A percentile compares a stretch with the other conserved stretches of the same genome.
Evolutionary conservation across 1,284 basidiomycete genomes (phyloP).

Genomic region (Irpex sp.): DNA sequence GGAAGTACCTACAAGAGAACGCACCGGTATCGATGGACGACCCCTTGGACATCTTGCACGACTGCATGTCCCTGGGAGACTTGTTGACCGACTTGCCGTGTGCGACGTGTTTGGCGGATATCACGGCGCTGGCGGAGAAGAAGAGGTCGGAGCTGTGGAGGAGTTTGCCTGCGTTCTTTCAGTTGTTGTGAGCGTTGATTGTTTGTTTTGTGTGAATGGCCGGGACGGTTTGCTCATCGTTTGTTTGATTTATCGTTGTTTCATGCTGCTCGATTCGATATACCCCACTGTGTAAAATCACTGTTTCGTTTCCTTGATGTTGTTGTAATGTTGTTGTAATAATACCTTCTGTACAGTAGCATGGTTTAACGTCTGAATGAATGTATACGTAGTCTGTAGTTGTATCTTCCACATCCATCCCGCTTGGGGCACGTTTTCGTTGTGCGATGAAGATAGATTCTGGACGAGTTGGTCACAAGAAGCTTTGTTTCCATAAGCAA

Average conservation of each 20-base stretch:
- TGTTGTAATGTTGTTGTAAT: neutral
- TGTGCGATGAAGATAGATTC: too few species aligned
- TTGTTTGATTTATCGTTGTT: neutral
- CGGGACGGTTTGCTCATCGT: neutral
- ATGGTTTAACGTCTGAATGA: neutral
- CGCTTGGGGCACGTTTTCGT: too few species aligned
- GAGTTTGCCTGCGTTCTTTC: conserved; percentile 28
- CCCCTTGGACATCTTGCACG: conserved; percentile 29
- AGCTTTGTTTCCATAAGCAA: neutral
- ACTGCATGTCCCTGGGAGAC: conserved; percentile 27
- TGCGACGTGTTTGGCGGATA: conserved; percentile 24
- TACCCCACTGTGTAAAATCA: neutral
- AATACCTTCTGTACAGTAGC: neutral
- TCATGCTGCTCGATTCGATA: neutral
- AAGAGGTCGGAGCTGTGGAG: conserved; percentile 30
- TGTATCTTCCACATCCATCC: neutral
- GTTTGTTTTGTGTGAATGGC: neutral
- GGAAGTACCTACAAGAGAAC: conserved; percentile 32
- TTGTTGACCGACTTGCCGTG: conserved; percentile 28
- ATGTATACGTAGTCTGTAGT: neutral
- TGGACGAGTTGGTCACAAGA: neutral
- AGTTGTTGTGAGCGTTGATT: conserved; percentile 13
- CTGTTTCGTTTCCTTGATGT: neutral
- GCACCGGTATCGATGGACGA: conserved; percentile 31
- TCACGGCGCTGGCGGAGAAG: conserved; percentile 26